A percentile compares a stretch with the other conserved stretches of the same genome.
phyloP scores from a whole-genome alignment of 2,329 filamentous ascomycete genomes.

The Penicillium sp. region DNA sequence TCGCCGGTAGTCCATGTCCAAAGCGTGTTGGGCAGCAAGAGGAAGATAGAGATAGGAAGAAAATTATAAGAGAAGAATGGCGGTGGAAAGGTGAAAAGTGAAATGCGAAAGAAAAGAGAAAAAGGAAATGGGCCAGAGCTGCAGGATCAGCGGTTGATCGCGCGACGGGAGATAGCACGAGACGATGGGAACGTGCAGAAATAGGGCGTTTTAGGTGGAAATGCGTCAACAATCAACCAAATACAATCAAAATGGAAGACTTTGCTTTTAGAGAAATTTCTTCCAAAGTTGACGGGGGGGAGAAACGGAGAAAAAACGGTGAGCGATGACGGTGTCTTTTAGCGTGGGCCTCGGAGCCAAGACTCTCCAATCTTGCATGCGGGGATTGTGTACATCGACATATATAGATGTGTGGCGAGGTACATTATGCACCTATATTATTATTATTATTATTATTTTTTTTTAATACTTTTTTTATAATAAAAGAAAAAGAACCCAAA shows the following conservation, averaged over 20 bases:
- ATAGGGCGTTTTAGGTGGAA: not conserved
- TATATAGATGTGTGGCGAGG: not conserved
- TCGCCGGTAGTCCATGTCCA: slow-evolving; percentile 28
- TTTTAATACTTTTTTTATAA: no score
- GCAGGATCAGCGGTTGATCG: slow-evolving; percentile 24
- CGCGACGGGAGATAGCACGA: slow-evolving; percentile 17
- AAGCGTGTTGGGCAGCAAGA: not conserved
- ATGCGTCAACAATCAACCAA: not conserved
- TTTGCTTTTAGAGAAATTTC: slow-evolving; percentile 1
- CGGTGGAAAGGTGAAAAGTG: slow-evolving; percentile 14
- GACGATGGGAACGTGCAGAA: slow-evolving; percentile 15
- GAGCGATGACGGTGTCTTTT: slow-evolving; percentile 18
- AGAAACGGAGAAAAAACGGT: slow-evolving; percentile 22
- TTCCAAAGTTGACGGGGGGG: slow-evolving; percentile 3
- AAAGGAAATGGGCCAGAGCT: slow-evolving; percentile 5
- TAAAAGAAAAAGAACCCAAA: not conserved
- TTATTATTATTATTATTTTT: no score
- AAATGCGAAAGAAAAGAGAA: not conserved
- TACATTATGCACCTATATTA: not conserved
- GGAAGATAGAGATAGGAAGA: not conserved
- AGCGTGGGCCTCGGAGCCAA: slow-evolving; percentile 22
- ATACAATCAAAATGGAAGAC: not conserved
- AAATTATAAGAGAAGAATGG: slow-evolving; percentile 6
- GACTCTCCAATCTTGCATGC: slow-evolving; percentile 21
- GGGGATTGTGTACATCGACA: slow-evolving; percentile 10